Evolutionary conservation across 1,284 basidiomycete genomes (phyloP).

Genomic region (Trametes polyzona): DNA sequence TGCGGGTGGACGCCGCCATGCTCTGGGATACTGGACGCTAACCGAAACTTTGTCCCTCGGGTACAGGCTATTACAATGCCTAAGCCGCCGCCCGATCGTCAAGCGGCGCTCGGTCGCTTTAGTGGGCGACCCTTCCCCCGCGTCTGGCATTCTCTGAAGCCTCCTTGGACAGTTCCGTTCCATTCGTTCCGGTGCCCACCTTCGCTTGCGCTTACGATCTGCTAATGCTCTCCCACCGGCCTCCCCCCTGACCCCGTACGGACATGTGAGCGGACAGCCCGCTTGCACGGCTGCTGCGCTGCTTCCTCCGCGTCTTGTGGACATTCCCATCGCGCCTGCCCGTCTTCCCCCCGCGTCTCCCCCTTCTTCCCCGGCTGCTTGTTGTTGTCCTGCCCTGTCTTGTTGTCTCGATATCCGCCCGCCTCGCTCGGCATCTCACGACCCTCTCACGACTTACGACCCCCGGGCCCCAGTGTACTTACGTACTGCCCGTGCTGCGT

Average conservation of each 20-base stretch:
- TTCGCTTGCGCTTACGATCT: conserved; percentile 15
- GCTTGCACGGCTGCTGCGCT: conserved; percentile 11
- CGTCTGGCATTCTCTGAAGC: conserved; percentile 7
- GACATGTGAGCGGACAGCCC: conserved; percentile 7
- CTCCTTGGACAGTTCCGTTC: conserved; percentile 21
- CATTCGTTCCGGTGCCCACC: conserved; percentile 14
- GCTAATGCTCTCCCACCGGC: conserved; percentile 13
- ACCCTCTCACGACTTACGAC: conserved; percentile 32
- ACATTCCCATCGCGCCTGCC: conserved; percentile 10
- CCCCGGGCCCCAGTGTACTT: conserved; percentile 15
- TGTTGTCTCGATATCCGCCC: conserved; percentile 25
- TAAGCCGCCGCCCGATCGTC: conserved; percentile 22
- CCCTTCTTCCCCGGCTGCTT: conserved; percentile 1
- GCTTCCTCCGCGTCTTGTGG: conserved; percentile 21
- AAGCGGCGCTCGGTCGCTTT: conserved; percentile 21
- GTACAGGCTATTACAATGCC: conserved; percentile 37
- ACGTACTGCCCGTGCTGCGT: too few relatives aligned
- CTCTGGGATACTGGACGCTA: conserved; percentile 21
- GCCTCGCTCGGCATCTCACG: conserved; percentile 25
- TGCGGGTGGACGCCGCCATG: conserved; percentile 8
- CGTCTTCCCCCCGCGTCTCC: conserved; percentile 19
- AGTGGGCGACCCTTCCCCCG: conserved; percentile 12
- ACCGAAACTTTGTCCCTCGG: conserved; percentile 24
- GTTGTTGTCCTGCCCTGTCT: conserved; percentile 4
- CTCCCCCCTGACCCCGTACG: conserved; percentile 9